A percentile compares a stretch with the other conserved stretches of the same genome.
phyloP scores from a whole-genome alignment of 1,284 basidiomycete species.

The Irpex sp. region DNA sequence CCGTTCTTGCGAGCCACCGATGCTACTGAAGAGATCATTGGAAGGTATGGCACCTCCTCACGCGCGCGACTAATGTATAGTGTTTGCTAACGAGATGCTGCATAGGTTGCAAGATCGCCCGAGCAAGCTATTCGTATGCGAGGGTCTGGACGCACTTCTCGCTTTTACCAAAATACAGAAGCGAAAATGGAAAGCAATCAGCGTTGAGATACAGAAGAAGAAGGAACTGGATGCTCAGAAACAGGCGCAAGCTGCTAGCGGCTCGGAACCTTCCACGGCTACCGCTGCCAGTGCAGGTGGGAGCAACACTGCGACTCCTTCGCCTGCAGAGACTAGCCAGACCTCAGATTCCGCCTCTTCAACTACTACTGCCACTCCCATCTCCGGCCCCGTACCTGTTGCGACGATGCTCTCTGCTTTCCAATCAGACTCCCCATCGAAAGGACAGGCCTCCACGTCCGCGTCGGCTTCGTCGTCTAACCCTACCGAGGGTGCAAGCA shows the following conservation, averaged over 20 bases:
- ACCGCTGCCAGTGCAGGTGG: not conserved
- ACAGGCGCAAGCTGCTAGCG: not conserved
- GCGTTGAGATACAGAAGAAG: not conserved
- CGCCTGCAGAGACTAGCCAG: not conserved
- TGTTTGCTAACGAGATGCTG: not conserved
- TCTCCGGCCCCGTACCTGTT: not conserved
- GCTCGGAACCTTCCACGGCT: not conserved
- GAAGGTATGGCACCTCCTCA: conserved; percentile 33
- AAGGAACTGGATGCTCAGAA: not conserved
- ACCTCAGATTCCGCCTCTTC: not conserved
- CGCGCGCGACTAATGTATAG: not conserved
- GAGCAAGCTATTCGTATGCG: conserved; percentile 46
- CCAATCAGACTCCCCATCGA: not conserved
- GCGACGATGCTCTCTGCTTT: not conserved
- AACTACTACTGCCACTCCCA: not conserved
- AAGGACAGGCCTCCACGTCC: not conserved
- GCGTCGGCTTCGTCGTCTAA: not conserved
- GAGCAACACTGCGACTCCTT: not conserved
- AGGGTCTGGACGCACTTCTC: conserved; percentile 45
- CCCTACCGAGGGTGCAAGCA: not conserved
- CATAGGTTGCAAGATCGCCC: conserved; percentile 48
- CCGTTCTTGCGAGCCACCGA: conserved; percentile 50
- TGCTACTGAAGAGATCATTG: conserved; percentile 50
- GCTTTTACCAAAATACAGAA: conserved; percentile 49
- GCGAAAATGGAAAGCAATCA: conserved; percentile 23